Conservation (phyloP, 1,284 basidiomycete species). For the Mycena sp. region DNA sequence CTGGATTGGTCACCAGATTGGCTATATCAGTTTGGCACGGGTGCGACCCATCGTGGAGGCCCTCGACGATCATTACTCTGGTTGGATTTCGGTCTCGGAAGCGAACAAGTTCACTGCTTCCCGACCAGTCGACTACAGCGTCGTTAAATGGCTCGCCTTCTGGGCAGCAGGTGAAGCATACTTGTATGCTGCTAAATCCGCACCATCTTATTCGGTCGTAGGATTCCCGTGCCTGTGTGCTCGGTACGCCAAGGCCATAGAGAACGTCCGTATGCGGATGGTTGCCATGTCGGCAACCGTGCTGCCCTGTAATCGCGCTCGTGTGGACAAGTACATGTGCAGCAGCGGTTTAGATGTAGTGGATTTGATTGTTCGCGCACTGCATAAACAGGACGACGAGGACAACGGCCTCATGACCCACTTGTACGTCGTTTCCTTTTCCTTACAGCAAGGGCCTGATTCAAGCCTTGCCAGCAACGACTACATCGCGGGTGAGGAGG, state of each 20-base stretch:
- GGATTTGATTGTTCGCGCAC: background rate
- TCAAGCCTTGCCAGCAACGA: background rate
- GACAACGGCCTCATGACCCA: background rate
- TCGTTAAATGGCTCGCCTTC: constrained; percentile 3
- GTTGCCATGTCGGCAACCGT: background rate
- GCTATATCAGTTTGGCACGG: background rate
- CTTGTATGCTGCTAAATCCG: background rate
- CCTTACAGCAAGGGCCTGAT: background rate
- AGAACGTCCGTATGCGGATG: background rate
- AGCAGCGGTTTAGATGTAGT: background rate
- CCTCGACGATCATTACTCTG: background rate
- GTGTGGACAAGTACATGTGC: background rate
- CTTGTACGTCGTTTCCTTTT: background rate
- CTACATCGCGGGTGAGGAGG: background rate
- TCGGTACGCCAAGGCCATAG: background rate
- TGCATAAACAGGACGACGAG: background rate
- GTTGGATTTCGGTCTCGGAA: background rate
- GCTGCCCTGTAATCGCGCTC: background rate
- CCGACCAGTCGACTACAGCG: background rate
- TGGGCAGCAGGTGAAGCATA: background rate
- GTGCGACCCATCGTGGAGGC: constrained; percentile 3
- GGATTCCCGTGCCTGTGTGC: background rate
- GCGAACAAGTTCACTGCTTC: background rate
- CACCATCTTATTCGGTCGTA: background rate
- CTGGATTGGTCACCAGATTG: background rate